Conservation (phyloP, 2,329 filamentous ascomycete genomes). For the Cercospora sp. region DNA sequence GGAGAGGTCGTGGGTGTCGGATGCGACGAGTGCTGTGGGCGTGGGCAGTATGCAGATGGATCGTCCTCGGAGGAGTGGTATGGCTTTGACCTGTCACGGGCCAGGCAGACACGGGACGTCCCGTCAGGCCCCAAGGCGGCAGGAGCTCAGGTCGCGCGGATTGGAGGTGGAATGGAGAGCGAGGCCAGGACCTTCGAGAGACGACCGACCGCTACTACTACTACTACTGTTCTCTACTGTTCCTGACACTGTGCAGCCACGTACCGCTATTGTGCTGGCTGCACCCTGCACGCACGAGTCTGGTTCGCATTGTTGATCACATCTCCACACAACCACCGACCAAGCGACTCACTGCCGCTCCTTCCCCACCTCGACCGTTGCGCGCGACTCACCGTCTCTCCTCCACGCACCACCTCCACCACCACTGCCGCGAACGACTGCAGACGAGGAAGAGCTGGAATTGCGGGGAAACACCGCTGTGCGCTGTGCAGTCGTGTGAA, state of each 20-base stretch:
- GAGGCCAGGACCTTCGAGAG: not conserved
- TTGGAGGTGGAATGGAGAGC: not conserved
- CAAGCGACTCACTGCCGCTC: not conserved
- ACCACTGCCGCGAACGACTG: not conserved
- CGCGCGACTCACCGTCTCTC: slow-evolving; percentile 2
- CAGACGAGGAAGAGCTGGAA: not conserved
- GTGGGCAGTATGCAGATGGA: not conserved
- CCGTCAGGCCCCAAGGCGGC: not conserved
- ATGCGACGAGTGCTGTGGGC: not conserved
- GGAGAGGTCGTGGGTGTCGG: slow-evolving; percentile 2
- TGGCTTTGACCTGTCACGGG: slow-evolving; percentile 54
- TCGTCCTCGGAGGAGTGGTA: slow-evolving; percentile 39
- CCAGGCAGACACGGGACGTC: not conserved
- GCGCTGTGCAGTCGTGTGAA: not conserved
- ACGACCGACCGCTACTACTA: not conserved
- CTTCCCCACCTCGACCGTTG: slow-evolving; percentile 5
- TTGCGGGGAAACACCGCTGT: not conserved
- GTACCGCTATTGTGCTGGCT: not conserved
- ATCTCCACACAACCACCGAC: slow-evolving; percentile 5
- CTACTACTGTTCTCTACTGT: not conserved
- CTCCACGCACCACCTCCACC: not conserved
- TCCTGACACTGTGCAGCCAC: not conserved
- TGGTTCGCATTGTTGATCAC: slow-evolving; percentile 8
- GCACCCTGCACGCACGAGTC: not conserved
- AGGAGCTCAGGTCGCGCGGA: not conserved